Base-by-base conservation (phyloP, 2,329 filamentous ascomycete genomes). In the Sarocladiaceae sp. region DNA sequence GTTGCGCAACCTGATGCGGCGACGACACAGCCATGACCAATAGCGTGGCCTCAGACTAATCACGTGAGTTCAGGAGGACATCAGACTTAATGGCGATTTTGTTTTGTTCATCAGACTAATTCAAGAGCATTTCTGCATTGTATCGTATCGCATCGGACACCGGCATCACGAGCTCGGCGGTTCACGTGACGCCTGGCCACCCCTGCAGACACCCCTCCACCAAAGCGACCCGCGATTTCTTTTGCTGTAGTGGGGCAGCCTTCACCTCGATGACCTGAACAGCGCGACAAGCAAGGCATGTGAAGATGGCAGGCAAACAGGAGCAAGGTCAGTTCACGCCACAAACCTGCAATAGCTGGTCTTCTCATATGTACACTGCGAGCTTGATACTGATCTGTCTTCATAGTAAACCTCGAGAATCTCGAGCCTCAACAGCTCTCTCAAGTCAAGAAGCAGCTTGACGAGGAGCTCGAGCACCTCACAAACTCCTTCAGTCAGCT, bases 391-490 rank as follows among this genome's bases (percentile, higher is more conserved):
- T 48, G 23, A 48, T 11, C n/a, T 10, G 8, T 3, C 26, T 20
- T 29, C 33, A 20, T 17, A 82, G 80, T 83, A 59, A 80, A 79
- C 59, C 75, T 99, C 62, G 83, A 86, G 62, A 84, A 81, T 55
- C 86, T 99, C 63, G 88, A 87, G 61, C 78, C 86, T 23, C 88
- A 90, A 59, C 93, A 97, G 72, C 87, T 99, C 59, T 86, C 84
- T 60, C 84, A 90, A 62, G 86, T 99, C 60, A 97, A 99, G 78
- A 91, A 94, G 70, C 93, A 97, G 69, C 86, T 99, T 59, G 93
- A 96, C 69, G 87, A 94, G 64, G 94, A 99, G 72, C 86, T 99
- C 58, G 90, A 96, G 67, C 93, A 97, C 74, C 83, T 99, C 59
- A 95, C 90, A 2, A 82, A 77, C 53, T 97, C 94, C 10, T 96